Conservation (phyloP, 441 rosid species). For the Biscutella auriculata region DNA sequence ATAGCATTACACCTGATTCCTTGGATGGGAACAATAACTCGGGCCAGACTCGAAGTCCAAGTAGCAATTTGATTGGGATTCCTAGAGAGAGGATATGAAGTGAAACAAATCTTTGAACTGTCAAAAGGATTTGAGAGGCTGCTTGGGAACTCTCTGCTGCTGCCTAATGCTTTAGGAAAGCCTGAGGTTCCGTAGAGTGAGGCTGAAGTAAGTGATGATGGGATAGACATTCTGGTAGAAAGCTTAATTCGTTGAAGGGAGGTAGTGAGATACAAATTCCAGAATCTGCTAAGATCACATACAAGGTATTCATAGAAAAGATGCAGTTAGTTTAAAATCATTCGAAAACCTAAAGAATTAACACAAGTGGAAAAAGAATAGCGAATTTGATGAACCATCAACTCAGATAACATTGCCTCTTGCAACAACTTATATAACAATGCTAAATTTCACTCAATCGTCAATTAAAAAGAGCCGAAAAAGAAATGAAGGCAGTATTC, state of each 20-base stretch:
- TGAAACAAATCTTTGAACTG: slow-evolving; percentile 14
- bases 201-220: slow-evolving; percentile 30
- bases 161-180: slow-evolving; percentile 16
- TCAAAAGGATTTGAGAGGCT: slow-evolving; percentile 6
- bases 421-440: background rate
- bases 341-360: background rate
- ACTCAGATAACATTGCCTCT: no score
- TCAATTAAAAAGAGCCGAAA: background rate
- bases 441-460: background rate
- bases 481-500: no score
- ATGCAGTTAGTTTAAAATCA: background rate
- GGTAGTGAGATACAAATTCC: background rate
- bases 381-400: no score
- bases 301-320: background rate
- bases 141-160: slow-evolving; percentile 14
- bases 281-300: background rate
- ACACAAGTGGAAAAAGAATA: background rate
- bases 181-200: slow-evolving; percentile 15
- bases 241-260: background rate
- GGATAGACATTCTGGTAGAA: slow-evolving; percentile 21
- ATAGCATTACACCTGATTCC: slow-evolving; percentile 29
- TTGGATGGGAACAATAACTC: slow-evolving; percentile 1
- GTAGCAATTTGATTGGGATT: slow-evolving; percentile 12
- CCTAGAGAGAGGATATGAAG: slow-evolving; percentile 14
- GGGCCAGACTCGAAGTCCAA: slow-evolving; percentile 12